Evolutionary conservation across 805 yeast species (phyloP).

Genomic region (Grigorovia yakushimaensis): DNA sequence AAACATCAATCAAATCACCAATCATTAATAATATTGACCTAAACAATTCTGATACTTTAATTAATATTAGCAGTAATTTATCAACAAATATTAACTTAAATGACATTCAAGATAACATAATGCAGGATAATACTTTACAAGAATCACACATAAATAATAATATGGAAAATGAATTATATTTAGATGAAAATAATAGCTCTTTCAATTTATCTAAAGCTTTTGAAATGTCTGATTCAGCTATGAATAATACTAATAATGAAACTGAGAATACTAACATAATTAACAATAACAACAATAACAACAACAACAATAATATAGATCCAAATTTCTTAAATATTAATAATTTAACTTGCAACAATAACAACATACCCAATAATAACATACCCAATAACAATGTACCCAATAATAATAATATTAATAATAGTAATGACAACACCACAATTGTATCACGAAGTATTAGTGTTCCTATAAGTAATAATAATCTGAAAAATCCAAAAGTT

Average conservation of each 20-base stretch:
- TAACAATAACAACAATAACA: neutral
- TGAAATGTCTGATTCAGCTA: constrained; percentile 10
- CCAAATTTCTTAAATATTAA: too few relatives aligned
- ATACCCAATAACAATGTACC: neutral
- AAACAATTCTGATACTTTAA: neutral
- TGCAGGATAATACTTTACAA: neutral
- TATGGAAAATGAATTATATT: neutral
- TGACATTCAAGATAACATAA: neutral
- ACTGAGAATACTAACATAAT: too few relatives aligned
- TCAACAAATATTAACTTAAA: neutral
- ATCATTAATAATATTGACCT: too few relatives aligned
- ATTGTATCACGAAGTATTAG: neutral
- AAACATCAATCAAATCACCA: too few relatives aligned
- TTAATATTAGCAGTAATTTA: neutral
- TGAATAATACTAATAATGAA: neutral
- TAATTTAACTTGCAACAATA: too few relatives aligned
- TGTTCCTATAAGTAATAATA: neutral
- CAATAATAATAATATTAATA: neutral
- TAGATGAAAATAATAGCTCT: constrained; percentile 11
- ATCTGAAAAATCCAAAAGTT: too few relatives aligned
- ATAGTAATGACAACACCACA: neutral
- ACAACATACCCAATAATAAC: neutral
- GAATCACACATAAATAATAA: neutral
- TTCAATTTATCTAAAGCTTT: constrained; percentile 25
- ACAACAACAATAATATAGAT: neutral